Evolutionary conservation across 2,329 filamentous ascomycete genomes (phyloP), one percentile per base, ranked within the genome.

Genomic region (Fusarium virguliforme): DNA sequence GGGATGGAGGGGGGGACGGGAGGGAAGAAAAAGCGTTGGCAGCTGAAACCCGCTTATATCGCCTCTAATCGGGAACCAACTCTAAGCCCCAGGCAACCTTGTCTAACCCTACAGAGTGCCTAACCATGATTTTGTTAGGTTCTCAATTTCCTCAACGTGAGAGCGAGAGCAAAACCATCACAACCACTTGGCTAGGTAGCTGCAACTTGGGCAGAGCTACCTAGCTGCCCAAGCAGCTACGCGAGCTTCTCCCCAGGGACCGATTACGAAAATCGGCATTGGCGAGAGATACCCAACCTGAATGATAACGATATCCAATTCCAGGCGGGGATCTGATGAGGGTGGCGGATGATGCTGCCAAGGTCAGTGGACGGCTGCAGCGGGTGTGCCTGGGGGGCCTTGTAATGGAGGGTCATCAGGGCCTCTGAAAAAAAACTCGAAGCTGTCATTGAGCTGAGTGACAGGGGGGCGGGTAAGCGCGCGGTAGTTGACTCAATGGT

Each of bases 261-360:
- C 6, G 43, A 18, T 30, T 15, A 30, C 26, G 26, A 30, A 30
- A n/a, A 30, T 18, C 43, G 43, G 43, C 26, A 50, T 50, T 50
- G 43, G n/a, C 26, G 26, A 26, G 28, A 50, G 43, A 50, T 30
- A 30, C 43, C 43, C 43, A 50, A 50, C 43, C 43, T 30, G 26
- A 50, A 50, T n/a, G 56, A 59, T 59, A 46, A 59, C 46, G 41
- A 51, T 60, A 32, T 50, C 43, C 43, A 50, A 50, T 60, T 60
- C 56, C 6, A 54, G 51, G 50, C 59, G 37, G 53, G 57, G 67
- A 57, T 70, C 66, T 70, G 62, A 68, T 71, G 68, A 71, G 68
- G 57, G 65, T 69, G 69, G 68, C 68, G 68, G 58, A 40, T 53
- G 37, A 55, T 68, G 64, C 18, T 70, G 64, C 46, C 53, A 71